Percentiles rank a stretch among this genome's conserved stretches.
Evolutionary conservation across 1,284 basidiomycete genomes (phyloP).

Genomic region (Ustanciosporium gigantosporum): DNA sequence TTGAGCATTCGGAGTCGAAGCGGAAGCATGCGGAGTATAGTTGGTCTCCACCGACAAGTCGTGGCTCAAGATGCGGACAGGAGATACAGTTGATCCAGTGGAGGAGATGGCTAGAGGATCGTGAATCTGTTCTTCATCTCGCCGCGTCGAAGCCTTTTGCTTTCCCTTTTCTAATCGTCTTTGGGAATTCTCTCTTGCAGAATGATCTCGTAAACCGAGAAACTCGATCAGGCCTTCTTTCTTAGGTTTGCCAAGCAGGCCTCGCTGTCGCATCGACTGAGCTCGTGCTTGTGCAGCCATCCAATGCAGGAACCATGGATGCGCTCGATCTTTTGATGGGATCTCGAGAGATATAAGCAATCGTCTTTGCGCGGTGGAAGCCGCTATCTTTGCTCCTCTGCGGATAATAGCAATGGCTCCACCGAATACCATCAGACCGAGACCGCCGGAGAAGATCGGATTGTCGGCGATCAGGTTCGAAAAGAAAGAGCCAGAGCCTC

Average conservation of each 20-base stretch:
- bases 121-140: slow-evolving; percentile 3
- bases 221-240: slow-evolving; percentile 50
- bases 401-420: slow-evolving; percentile 45
- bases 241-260: slow-evolving; percentile 39
- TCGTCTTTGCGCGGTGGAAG: slow-evolving; percentile 78
- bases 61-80: slow-evolving; percentile 66
- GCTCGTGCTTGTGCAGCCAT: slow-evolving; percentile 70
- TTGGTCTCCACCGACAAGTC: slow-evolving; percentile 90
- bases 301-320: slow-evolving; percentile 97
- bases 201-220: slow-evolving; percentile 34
- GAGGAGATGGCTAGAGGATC: slow-evolving; percentile 61
- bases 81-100: slow-evolving; percentile 58
- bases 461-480: slow-evolving; percentile 45
- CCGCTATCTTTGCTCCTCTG: slow-evolving; percentile 69
- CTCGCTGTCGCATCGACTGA: slow-evolving; percentile 50
- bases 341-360: slow-evolving; percentile 95
- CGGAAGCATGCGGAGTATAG: slow-evolving; percentile 32
- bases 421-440: slow-evolving; percentile 59
- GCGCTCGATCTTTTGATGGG: slow-evolving; percentile 89
- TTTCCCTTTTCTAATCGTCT: not conserved
- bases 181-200: too few species aligned
- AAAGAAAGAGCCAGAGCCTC: slow-evolving; percentile 9
- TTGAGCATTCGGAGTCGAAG: slow-evolving; percentile 26
- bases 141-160: not conserved
- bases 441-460: slow-evolving; percentile 56